Evolutionary conservation across 306 rosid genomes (phyloP), one percentile per base, ranked within the genome.

Genomic region (Medicago arabica): DNA sequence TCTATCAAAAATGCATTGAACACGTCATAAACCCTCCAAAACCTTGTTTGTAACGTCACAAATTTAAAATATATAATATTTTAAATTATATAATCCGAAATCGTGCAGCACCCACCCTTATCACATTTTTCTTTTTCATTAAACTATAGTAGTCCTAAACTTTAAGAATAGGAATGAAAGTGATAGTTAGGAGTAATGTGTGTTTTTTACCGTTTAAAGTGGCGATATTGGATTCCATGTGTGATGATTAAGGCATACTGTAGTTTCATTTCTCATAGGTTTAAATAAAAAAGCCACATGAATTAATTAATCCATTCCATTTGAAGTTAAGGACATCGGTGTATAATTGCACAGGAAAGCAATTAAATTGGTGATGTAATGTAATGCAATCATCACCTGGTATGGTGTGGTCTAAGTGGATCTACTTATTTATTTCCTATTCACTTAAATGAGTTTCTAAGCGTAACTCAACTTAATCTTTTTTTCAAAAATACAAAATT

Each of bases 171-270:
- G 36, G 36, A 18, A 54, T 18, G 28, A 18, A 54, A 21, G 28
- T 18, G 60, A 18, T 12, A 54, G 60, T 54, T 54, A 53, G 59
- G 23, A 8, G 12, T 53, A 9, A 46, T 12, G 51, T 46, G 51
- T 46, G 51, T 46, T 53, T 23, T 23, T 23, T 23, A 23, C 28
- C 28, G 28, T 23, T 23, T 23, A 23, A 23, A 54, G 28, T 54
- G 6, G 60, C 60, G 18, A 54, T 54, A 54, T 54, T 9, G 28
- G 61, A 54, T 54, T 18, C 14, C 28, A 54, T 28, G 6, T 9
- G 14, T 54, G 51, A 46, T 46, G 76, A 74, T 46, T 5, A 23
- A 69, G 71, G 46, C 53, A 69, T 31, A 54, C 41, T 34, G 2
- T 41, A 46, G 51, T n/a, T 28, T 28, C 31, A 28, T 28, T 28